These are phyloP conservation scores for Cadophora sp. DNA, from an alignment of 2,329 filamentous ascomycete species.

Conservation along the genomic window DNA sequence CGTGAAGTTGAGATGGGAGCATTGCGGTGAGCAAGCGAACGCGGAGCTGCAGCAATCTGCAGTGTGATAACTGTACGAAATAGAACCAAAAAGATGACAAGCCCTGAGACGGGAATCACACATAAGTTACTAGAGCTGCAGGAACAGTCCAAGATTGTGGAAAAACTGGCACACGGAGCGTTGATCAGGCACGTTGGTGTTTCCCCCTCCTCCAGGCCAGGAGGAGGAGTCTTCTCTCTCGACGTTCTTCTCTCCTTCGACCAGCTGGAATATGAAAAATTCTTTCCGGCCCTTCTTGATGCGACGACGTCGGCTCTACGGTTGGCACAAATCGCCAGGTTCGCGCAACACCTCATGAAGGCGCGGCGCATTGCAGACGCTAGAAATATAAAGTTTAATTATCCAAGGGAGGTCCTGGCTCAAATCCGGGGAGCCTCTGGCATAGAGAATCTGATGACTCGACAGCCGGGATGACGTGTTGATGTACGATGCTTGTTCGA, in stretches of 20 bases:
- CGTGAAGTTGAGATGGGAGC: neutral
- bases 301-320: neutral
- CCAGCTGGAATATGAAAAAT: neutral
- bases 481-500: neutral
- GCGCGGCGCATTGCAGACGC: neutral
- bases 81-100: neutral
- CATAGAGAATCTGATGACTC: neutral
- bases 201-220: neutral
- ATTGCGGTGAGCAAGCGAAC: constrained; percentile 18
- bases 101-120: constrained; percentile 1
- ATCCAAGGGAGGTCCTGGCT: neutral
- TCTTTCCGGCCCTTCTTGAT: neutral
- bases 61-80: constrained; percentile 13
- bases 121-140: constrained; percentile 17
- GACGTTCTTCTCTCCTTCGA: neutral
- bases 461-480: neutral
- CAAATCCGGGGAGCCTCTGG: constrained; percentile 7
- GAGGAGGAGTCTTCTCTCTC: neutral
- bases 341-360: neutral
- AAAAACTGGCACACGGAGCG: constrained; percentile 12
- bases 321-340: neutral
- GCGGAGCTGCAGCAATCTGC: constrained; percentile 20
- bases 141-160: constrained; percentile 24
- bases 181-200: neutral
- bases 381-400: neutral